Evolutionary conservation across 1,284 basidiomycete genomes (phyloP), one percentile per base, ranked within the genome.

Genomic region (Ceratobasidium sp.): DNA sequence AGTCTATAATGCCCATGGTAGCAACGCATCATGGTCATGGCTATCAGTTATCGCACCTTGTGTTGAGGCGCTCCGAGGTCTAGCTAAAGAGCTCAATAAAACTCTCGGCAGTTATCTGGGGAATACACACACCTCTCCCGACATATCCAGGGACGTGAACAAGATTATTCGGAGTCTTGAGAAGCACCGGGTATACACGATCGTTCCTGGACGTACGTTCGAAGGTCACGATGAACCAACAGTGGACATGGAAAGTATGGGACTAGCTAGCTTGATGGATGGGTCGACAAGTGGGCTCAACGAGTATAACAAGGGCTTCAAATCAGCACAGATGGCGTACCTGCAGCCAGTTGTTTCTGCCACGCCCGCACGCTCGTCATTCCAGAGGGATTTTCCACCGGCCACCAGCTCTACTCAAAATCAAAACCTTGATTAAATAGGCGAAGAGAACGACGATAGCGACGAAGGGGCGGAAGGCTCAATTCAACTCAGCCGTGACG

Each of bases 21-120:
- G 57, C 57, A 43, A 43, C 6, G 35, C 57, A 8, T n/a, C 57
- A 8, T 59, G 57, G 57, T 43, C 57, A 6, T 59, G 57, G 57
- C 7, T 43, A 8, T 32, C 35, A 3, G 57, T n/a, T n/a, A 41
- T 59, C 35, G 38, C 57, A 16, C 57, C 57, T 23, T 59, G 57
- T 41, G 21, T 43, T 23, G 57, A 59, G 23, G 38, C 57, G 18
- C 38, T 59, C 32, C 35, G 38, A 7, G 38, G 38, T 21, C 38
- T 59, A 16, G 57, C 21, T 9, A 59, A 26, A 14, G 57, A 59
- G 16, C 23, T 59, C 13, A 59, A 59, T 35, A 43, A 16, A 6
- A 59, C 43, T 14, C 38, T 59, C 14, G 57, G 38, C 13, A 18
- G 38, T 14, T 23, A 26, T 8, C 18, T 59, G 14, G 57, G 57